These are phyloP conservation scores for Artomyces pyxidatus DNA, from an alignment of 768 basidiomycete species.

Conservation along the genomic window DNA sequence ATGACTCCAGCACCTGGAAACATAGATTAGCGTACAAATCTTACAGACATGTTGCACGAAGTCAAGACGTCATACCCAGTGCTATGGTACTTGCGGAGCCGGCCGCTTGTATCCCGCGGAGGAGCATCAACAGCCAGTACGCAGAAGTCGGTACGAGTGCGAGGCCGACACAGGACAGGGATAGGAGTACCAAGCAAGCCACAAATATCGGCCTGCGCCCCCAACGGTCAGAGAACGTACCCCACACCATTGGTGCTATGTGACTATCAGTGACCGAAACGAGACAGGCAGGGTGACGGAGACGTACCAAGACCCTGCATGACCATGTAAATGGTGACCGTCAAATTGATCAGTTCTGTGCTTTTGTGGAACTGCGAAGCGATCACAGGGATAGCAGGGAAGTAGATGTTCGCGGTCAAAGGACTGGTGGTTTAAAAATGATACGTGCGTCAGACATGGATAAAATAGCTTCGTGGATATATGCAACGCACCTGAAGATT, in stretches of 20 bases:
- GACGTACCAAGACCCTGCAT: slow-evolving; percentile 53
- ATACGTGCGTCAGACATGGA: not conserved
- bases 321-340: slow-evolving; percentile 71
- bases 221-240: slow-evolving; percentile 55
- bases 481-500: slow-evolving; percentile 46
- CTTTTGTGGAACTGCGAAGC: slow-evolving; percentile 54
- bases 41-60: not conserved
- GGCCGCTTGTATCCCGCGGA: slow-evolving; percentile 74
- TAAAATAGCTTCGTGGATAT: not conserved
- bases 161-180: slow-evolving; percentile 56
- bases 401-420: slow-evolving; percentile 69
- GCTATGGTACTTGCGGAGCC: slow-evolving; percentile 78
- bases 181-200: slow-evolving; percentile 53
- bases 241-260: slow-evolving; percentile 48
- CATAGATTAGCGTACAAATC: not conserved
- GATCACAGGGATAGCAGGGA: slow-evolving; percentile 70
- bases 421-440: slow-evolving; percentile 41
- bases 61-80: slow-evolving; percentile 38
- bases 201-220: slow-evolving; percentile 61
- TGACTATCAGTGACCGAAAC: not conserved
- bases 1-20: slow-evolving; percentile 59
- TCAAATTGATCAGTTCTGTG: slow-evolving; percentile 68
- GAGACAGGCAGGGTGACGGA: not conserved
- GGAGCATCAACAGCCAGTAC: slow-evolving; percentile 73
- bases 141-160: slow-evolving; percentile 46